Percentiles rank a stretch among this genome's conserved stretches.
Evolutionary conservation across 805 yeast species (phyloP).

Genomic region (Pichia eremophila): DNA sequence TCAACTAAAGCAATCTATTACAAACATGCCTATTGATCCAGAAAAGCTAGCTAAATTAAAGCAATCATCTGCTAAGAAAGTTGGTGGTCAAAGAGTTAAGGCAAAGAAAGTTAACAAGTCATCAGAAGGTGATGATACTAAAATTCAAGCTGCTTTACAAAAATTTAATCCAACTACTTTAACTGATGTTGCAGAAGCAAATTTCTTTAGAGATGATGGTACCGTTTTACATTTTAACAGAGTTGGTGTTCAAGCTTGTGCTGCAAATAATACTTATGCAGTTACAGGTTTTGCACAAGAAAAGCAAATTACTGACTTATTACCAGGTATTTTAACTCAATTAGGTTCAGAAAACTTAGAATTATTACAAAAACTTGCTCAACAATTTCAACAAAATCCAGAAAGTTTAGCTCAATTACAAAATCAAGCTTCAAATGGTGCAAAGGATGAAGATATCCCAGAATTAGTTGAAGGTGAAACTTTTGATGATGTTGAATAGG

Average conservation of each 20-base stretch:
- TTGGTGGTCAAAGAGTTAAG: conserved; percentile 84
- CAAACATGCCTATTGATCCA: conserved; percentile 76
- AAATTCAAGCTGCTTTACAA: conserved; percentile 79
- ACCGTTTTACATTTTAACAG: conserved; percentile 91
- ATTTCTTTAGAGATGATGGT: conserved; percentile 95
- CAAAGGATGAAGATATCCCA: conserved; percentile 57
- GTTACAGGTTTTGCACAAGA: conserved; percentile 93
- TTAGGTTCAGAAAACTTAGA: conserved; percentile 92
- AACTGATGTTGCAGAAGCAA: conserved; percentile 91
- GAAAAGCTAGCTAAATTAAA: conserved; percentile 90
- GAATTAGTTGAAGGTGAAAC: conserved; percentile 84
- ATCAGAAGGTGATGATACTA: conserved; percentile 79
- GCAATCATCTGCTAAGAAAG: conserved; percentile 74
- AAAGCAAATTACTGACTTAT: conserved; percentile 82
- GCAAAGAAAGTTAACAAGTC: conserved; percentile 64
- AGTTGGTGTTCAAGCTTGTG: conserved; percentile 92
- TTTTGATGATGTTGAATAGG: conserved; percentile 44
- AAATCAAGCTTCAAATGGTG: conserved; percentile 26
- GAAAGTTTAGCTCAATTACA: conserved; percentile 27
- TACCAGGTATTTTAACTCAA: conserved; percentile 92
- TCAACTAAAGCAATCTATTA: too few relatives aligned
- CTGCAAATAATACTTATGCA: conserved; percentile 84
- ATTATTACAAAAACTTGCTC: conserved; percentile 81
- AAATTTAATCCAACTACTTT: conserved; percentile 84
- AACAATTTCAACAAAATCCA: conserved; percentile 60